phyloP scores from a whole-genome alignment of 768 basidiomycete species.

The Phanerodontia chrysosporium region DNA sequence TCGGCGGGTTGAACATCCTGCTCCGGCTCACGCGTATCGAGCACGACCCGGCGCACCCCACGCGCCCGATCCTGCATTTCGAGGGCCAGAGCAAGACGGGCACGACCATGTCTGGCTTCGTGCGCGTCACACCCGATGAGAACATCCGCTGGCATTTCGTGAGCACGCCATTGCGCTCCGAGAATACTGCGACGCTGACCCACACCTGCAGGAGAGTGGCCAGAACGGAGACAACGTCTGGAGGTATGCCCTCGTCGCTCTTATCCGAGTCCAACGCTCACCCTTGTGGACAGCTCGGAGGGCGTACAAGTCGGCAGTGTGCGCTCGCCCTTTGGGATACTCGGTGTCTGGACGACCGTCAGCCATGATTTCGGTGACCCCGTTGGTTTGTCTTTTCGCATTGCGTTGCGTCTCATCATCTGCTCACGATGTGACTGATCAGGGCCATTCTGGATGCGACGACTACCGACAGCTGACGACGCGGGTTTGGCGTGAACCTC shows the following conservation, averaged over 20 bases:
- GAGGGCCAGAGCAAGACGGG: slow-evolving; percentile 46
- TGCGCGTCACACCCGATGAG: slow-evolving; percentile 53
- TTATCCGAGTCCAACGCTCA: background rate
- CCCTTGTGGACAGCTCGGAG: slow-evolving; percentile 41
- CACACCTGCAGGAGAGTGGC: slow-evolving; percentile 2
- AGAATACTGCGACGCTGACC: background rate
- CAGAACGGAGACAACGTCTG: slow-evolving; percentile 32
- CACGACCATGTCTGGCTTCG: slow-evolving; percentile 45
- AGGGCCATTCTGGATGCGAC: slow-evolving; percentile 30
- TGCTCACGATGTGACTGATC: background rate
- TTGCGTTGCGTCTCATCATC: background rate
- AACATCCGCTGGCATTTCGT: slow-evolving; percentile 65
- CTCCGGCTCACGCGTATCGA: slow-evolving; percentile 39
- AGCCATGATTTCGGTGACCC: slow-evolving; percentile 45
- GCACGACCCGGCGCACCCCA: slow-evolving; percentile 44
- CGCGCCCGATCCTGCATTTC: slow-evolving; percentile 50
- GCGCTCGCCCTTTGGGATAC: slow-evolving; percentile 53
- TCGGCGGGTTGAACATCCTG: slow-evolving; percentile 44
- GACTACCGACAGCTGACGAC: slow-evolving; percentile 3
- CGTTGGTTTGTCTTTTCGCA: slow-evolving; percentile 33
- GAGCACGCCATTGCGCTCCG: slow-evolving; percentile 21
- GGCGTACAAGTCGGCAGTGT: slow-evolving; percentile 60
- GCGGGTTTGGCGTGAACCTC: background rate
- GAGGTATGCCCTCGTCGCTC: slow-evolving; percentile 10
- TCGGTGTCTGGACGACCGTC: slow-evolving; percentile 51